phyloP scores from a whole-genome alignment of 257 asterid species.

The Osmanthus fragrans region DNA sequence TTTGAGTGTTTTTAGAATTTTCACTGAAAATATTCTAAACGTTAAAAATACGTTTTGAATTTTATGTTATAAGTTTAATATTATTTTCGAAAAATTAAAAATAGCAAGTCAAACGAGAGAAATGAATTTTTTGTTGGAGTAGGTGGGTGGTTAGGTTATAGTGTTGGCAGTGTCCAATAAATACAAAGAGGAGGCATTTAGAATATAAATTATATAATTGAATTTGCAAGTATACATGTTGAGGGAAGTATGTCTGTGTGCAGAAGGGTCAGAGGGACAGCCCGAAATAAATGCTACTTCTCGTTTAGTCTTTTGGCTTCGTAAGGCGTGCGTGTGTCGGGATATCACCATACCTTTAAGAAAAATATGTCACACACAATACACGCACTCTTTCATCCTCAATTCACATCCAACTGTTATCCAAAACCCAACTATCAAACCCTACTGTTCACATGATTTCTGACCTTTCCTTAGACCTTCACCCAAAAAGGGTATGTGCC shows the following conservation, averaged over 20 bases:
- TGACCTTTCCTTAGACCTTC: not conserved
- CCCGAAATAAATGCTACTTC: conserved; percentile 90
- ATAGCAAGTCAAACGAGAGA: too few species aligned
- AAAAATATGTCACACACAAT: conserved; percentile 32
- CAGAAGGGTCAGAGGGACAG: conserved; percentile 75
- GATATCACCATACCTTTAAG: conserved; percentile 71
- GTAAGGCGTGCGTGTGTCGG: conserved; percentile 82
- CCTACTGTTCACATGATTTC: not conserved
- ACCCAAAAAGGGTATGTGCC: not conserved
- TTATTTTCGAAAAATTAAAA: too few species aligned
- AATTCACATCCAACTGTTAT: not conserved
- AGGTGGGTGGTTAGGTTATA: conserved; percentile 27
- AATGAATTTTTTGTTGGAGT: not conserved
- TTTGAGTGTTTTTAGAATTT: too few species aligned
- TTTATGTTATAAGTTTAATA: too few species aligned
- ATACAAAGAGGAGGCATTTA: conserved; percentile 26
- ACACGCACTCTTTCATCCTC: not conserved
- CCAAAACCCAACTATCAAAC: not conserved
- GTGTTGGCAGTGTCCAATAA: conserved; percentile 68
- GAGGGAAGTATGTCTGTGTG: conserved; percentile 1
- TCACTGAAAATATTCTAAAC: too few species aligned
- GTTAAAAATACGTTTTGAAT: too few species aligned
- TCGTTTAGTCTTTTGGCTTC: conserved; percentile 54
- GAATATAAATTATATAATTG: not conserved
- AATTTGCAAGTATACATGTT: not conserved